A percentile compares a stretch with the other conserved stretches of the same genome.
phyloP scores from a whole-genome alignment of 345 rosid genomes.

The Pugionium cornutum region DNA sequence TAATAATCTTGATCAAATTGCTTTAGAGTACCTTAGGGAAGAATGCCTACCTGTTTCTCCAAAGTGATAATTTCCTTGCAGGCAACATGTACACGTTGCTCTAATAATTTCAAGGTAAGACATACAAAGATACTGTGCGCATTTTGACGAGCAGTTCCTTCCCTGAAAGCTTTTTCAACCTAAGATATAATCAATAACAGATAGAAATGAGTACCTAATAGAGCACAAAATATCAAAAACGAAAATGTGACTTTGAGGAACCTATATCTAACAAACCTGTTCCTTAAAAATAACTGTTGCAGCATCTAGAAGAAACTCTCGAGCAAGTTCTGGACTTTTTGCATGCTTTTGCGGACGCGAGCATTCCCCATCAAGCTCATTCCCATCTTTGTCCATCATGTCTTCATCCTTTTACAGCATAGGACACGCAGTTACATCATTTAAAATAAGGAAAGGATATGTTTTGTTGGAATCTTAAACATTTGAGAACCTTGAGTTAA shows the following conservation, averaged over 20 bases:
- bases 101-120: constrained; percentile 77
- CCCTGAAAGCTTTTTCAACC: constrained; percentile 99
- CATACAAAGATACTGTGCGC: constrained; percentile 95
- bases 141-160: constrained; percentile 97
- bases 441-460: constrained; percentile 8
- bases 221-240: too few species aligned
- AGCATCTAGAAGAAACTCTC: constrained; percentile 98
- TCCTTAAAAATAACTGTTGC: constrained; percentile 95
- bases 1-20: too few species aligned
- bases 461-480: constrained; percentile 11
- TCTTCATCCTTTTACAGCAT: constrained; percentile 78
- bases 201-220: constrained; percentile 24
- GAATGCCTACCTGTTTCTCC: constrained; percentile 76
- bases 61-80: constrained; percentile 92
- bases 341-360: constrained; percentile 99
- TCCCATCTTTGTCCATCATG: constrained; percentile 92
- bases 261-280: constrained; percentile 55
- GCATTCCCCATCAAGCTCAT: constrained; percentile 95
- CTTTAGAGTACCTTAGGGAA: constrained; percentile 12
- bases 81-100: constrained; percentile 93
- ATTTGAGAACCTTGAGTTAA: constrained; percentile 18
- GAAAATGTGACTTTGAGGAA: neutral
- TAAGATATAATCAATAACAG: constrained; percentile 42
- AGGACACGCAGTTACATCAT: constrained; percentile 14
- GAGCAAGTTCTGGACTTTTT: constrained; percentile 99